phyloP scores from a whole-genome alignment of 164 flowering plant species.

The Magnolia changhungtana region DNA sequence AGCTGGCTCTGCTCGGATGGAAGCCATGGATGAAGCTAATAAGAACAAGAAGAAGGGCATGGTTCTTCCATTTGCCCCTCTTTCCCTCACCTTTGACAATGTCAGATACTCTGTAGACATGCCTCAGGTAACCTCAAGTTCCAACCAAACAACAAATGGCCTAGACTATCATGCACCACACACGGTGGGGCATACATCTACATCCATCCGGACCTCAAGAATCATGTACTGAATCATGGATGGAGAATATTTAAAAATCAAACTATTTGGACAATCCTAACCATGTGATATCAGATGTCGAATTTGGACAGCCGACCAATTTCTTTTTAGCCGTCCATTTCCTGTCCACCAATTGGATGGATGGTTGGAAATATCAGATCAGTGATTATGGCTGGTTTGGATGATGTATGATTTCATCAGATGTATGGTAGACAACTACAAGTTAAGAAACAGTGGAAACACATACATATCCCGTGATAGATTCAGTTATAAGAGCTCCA shows the following conservation, averaged over 20 bases:
- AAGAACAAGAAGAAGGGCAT: slow-evolving; percentile 30
- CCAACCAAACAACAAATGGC: not conserved
- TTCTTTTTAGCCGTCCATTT: too few species aligned
- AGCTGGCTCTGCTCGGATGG: slow-evolving; percentile 8
- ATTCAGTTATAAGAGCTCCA: too few species aligned
- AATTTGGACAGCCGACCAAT: not conserved
- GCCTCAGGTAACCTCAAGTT: slow-evolving; percentile 33
- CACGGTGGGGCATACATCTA: not conserved
- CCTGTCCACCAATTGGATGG: too few species aligned
- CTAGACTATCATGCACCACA: not conserved
- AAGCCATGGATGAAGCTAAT: slow-evolving; percentile 4
- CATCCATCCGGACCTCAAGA: too few species aligned
- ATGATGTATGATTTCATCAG: too few species aligned
- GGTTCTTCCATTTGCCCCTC: slow-evolving; percentile 51
- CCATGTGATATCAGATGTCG: not conserved
- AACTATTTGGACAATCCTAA: not conserved
- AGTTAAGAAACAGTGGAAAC: too few species aligned
- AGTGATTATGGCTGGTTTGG: too few species aligned
- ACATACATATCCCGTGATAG: too few species aligned
- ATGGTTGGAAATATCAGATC: too few species aligned
- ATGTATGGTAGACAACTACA: too few species aligned
- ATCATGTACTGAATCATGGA: not conserved
- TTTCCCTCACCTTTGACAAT: slow-evolving; percentile 37
- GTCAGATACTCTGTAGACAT: slow-evolving; percentile 48
- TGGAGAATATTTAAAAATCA: not conserved